Evolutionary conservation across 345 rosid genomes (phyloP).

Genomic region (Melaleuca alternifolia): DNA sequence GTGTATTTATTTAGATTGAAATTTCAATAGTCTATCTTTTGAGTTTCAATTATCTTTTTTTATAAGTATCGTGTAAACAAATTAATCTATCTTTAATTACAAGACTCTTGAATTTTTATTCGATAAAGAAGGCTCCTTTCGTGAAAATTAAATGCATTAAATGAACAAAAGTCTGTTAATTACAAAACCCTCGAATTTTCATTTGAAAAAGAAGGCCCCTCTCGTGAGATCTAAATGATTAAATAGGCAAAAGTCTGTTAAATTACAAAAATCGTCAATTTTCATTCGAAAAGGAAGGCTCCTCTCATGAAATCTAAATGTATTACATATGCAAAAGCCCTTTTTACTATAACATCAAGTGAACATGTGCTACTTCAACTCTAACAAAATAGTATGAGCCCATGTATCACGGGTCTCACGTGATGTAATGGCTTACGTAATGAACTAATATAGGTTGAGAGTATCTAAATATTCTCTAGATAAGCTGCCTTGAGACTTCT

Average conservation of each 20-base stretch:
- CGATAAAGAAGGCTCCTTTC: neutral
- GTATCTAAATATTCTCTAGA: neutral
- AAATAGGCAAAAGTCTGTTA: neutral
- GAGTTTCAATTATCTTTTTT: neutral
- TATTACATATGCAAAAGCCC: neutral
- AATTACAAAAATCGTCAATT: neutral
- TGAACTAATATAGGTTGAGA: neutral
- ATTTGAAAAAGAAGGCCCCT: neutral
- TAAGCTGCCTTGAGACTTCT: neutral
- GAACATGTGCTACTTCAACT: neutral
- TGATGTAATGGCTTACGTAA: neutral
- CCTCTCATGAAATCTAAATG: neutral
- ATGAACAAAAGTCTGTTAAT: neutral
- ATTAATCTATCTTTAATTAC: neutral
- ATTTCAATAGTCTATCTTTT: neutral
- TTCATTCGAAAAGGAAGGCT: neutral
- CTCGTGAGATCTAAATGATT: neutral
- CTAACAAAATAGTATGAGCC: neutral
- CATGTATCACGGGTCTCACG: neutral
- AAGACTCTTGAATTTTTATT: neutral
- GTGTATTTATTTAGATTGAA: neutral
- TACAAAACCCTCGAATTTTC: neutral
- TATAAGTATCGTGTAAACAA: neutral
- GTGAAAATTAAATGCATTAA: neutral
- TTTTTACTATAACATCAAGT: neutral